Base-by-base conservation (phyloP, 805 yeast genomes). In the Spathaspora passalidarum region DNA sequence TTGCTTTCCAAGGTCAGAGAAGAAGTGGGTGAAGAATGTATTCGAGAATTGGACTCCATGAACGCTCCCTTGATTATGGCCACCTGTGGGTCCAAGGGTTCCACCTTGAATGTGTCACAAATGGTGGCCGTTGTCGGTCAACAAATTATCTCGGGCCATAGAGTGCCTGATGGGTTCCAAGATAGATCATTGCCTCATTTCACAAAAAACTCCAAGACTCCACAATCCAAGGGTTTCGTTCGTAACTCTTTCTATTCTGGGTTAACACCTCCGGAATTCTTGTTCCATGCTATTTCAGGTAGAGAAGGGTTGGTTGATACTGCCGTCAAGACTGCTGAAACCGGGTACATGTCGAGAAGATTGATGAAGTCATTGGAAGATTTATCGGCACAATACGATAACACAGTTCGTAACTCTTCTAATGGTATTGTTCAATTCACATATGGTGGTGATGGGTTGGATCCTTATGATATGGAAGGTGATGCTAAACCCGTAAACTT, bases 121-220 rank as follows among this genome's bases (percentile, higher is more conserved):
- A 94, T 94, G 99, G 98, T 94, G 78, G 99, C 99, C 0, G 97
- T 92, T 63, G 99, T 94, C 22, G 99, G 99, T 45, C 99, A 94
- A 72, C 99, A 94, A 69, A 94, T 94, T 73, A 94, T 94, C 56
- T 84, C 96, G 3, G 99, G 99, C 68, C 88, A 89, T 63, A 96
- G 99, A 79, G 99, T 94, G 50, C 98, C 99, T 19, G 96, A 94
- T 76, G 99, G 99, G n/a, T 94, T 94, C 78, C 98, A 94, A 68
- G 98, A 94, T 70, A 83, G 99, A 68, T 89, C 99, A 0, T 73
- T 94, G 55, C 99, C 99, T 10, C 99, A 94, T 70, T 94, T 94
- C 73, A 82, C 88, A 40, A 94, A 95, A 68, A 87, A 87, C 66
- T 91, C 98, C 54, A 91, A 92, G 65, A 88, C 97, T 36, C 99